phyloP scores from a whole-genome alignment of 1,284 basidiomycete genomes.

The Coniferiporia weirii region DNA sequence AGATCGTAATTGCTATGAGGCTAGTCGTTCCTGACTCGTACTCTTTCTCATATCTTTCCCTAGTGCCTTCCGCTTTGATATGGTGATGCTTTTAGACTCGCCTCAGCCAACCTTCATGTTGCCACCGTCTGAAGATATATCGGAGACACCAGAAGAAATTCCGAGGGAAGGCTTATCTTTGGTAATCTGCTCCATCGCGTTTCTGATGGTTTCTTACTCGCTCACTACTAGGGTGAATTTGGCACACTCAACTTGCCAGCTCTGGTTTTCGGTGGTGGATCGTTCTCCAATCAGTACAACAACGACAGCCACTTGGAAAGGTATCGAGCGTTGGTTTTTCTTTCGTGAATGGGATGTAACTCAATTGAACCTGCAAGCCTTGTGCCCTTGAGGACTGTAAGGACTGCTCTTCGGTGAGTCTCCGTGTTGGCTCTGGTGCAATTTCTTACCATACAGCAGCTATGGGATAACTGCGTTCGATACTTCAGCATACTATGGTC shows the following conservation, averaged over 20 bases:
- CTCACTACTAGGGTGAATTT: conserved; percentile 22
- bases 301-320: conserved; percentile 33
- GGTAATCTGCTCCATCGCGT: conserved; percentile 24
- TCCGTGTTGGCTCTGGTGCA: neutral
- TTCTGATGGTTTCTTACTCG: neutral
- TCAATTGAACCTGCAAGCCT: conserved; percentile 43
- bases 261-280: conserved; percentile 61
- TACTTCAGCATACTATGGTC: conserved; percentile 85
- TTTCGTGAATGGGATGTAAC: conserved; percentile 28
- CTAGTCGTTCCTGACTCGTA: conserved; percentile 7
- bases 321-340: neutral
- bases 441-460: conserved; percentile 34
- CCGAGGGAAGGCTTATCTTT: conserved; percentile 38
- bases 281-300: conserved; percentile 75
- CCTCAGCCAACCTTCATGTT: conserved; percentile 37
- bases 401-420: conserved; percentile 70
- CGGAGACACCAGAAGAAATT: conserved; percentile 47
- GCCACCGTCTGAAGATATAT: conserved; percentile 36
- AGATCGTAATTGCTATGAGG: neutral
- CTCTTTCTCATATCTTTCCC: conserved; percentile 9
- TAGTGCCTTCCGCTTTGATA: conserved; percentile 21
- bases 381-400: conserved; percentile 65
- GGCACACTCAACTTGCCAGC: conserved; percentile 40
- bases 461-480: conserved; percentile 92
- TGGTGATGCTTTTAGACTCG: conserved; percentile 40